phyloP scores from a whole-genome alignment of 805 yeast genomes.

The Candida awuae region DNA sequence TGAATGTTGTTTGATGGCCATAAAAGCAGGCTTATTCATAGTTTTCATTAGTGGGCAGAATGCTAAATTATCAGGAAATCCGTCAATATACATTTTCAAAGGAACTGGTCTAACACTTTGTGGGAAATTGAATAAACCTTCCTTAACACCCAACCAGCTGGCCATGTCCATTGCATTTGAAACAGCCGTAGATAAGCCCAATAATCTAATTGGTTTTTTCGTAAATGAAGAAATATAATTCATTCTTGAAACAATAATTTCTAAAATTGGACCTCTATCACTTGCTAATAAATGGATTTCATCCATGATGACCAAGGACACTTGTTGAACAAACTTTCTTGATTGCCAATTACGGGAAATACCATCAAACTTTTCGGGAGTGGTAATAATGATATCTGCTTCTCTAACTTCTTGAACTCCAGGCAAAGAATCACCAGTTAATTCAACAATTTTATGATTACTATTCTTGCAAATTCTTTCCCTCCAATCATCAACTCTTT shows the following conservation, averaged over 20 bases:
- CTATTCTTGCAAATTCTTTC: slow-evolving; percentile 42
- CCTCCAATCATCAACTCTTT: slow-evolving; percentile 77
- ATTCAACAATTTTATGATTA: slow-evolving; percentile 52
- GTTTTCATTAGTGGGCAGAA: slow-evolving; percentile 81
- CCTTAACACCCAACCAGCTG: slow-evolving; percentile 69
- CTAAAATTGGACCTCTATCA: slow-evolving; percentile 81
- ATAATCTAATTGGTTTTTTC: slow-evolving; percentile 49
- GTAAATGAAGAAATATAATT: slow-evolving; percentile 59
- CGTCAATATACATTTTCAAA: slow-evolving; percentile 78
- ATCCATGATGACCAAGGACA: slow-evolving; percentile 75
- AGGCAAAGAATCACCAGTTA: slow-evolving; percentile 79
- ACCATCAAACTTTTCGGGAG: slow-evolving; percentile 86
- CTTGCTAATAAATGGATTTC: slow-evolving; percentile 78
- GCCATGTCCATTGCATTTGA: slow-evolving; percentile 84
- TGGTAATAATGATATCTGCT: slow-evolving; percentile 72
- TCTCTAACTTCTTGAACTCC: slow-evolving; percentile 56
- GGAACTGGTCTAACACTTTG: slow-evolving; percentile 82
- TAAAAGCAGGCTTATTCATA: slow-evolving; percentile 83
- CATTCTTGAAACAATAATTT: slow-evolving; percentile 86
- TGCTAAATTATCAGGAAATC: slow-evolving; percentile 73
- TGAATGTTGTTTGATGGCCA: slow-evolving; percentile 88
- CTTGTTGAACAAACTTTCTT: slow-evolving; percentile 63
- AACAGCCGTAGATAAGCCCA: slow-evolving; percentile 82
- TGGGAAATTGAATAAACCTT: slow-evolving; percentile 74
- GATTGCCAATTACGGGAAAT: slow-evolving; percentile 82